A percentile compares a stretch with the other conserved stretches of the same genome.
Evolutionary conservation across 2,329 filamentous ascomycete genomes (phyloP).

Genomic region (Cladorrhinum sp.): DNA sequence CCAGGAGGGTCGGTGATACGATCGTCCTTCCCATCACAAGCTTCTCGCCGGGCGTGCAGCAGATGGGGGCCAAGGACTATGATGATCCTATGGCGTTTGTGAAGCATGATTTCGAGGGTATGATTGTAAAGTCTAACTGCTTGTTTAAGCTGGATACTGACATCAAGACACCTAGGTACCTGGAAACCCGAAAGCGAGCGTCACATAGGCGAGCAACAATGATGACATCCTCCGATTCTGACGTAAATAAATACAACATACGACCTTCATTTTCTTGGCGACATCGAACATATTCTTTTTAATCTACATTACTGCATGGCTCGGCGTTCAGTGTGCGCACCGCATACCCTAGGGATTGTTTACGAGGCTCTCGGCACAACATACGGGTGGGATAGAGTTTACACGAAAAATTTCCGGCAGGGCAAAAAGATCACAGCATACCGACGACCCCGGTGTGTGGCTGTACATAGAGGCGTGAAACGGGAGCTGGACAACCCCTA

Average conservation of each 20-base stretch:
- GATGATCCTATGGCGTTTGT: conserved; percentile 97
- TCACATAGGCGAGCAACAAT: conserved; percentile 57
- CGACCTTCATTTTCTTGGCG: conserved; percentile 14
- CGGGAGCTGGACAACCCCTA: background rate
- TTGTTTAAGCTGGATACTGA: conserved; percentile 20
- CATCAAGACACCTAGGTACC: conserved; percentile 53
- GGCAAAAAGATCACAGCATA: background rate
- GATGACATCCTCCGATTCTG: conserved; percentile 15
- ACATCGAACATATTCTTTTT: conserved; percentile 14
- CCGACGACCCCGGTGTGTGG: background rate
- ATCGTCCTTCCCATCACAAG: conserved; percentile 93
- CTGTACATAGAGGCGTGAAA: conserved; percentile 13
- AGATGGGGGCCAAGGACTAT: conserved; percentile 85
- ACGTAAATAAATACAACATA: background rate
- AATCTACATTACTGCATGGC: conserved; percentile 19
- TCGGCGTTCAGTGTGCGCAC: conserved; percentile 17
- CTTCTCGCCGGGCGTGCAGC: conserved; percentile 90
- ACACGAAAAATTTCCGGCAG: conserved; percentile 10
- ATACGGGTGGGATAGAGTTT: conserved; percentile 15
- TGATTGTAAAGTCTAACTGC: conserved; percentile 25
- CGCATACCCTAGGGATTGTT: conserved; percentile 10
- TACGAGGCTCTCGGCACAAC: background rate
- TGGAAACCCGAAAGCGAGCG: conserved; percentile 73
- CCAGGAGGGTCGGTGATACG: conserved; percentile 90
- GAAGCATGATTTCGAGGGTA: conserved; percentile 94